Percentiles rank a stretch among this genome's conserved stretches.
These are phyloP conservation scores for Chaetomium cochliodes DNA, from an alignment of 495 filamentous ascomycete species.

Conservation along the genomic window DNA sequence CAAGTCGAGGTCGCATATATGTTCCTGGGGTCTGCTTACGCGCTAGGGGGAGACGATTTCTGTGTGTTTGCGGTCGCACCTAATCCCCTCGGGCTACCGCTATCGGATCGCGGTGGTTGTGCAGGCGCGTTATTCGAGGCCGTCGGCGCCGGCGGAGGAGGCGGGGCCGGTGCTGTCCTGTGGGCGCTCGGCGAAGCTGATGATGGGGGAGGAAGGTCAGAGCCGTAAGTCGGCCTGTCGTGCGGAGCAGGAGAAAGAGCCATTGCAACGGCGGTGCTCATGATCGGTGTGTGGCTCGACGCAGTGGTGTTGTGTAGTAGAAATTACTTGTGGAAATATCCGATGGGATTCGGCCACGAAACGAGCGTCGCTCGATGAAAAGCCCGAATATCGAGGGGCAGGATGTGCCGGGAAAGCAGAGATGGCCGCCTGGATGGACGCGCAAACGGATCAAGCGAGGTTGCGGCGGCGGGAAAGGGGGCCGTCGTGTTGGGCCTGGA, in stretches of 20 bases:
- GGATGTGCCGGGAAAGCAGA: not conserved
- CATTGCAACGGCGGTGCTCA: conserved; percentile 62
- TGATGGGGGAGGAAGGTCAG: conserved; percentile 49
- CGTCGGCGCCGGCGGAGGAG: conserved; percentile 38
- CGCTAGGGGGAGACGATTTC: conserved; percentile 53
- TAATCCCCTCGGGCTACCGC: conserved; percentile 49
- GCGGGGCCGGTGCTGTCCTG: conserved; percentile 42
- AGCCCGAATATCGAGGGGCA: conserved; percentile 3
- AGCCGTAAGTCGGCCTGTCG: conserved; percentile 52
- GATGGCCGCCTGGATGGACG: not conserved
- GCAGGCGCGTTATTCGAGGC: conserved; percentile 37
- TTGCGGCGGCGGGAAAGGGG: conserved; percentile 19
- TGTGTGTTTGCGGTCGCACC: conserved; percentile 40
- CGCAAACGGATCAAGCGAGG: conserved; percentile 4
- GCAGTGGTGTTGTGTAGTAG: conserved; percentile 8
- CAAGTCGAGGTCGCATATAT: not conserved
- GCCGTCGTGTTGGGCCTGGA: not conserved
- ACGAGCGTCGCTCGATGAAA: conserved; percentile 1
- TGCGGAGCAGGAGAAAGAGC: conserved; percentile 59
- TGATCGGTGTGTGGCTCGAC: conserved; percentile 36
- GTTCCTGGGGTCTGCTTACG: conserved; percentile 43
- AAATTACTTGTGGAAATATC: conserved; percentile 6
- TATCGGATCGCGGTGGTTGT: conserved; percentile 43
- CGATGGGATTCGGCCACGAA: conserved; percentile 15
- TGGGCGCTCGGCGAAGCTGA: conserved; percentile 46